Evolutionary conservation across 1,284 basidiomycete species (phyloP).

Genomic region (Ceratobasidium papillatum): DNA sequence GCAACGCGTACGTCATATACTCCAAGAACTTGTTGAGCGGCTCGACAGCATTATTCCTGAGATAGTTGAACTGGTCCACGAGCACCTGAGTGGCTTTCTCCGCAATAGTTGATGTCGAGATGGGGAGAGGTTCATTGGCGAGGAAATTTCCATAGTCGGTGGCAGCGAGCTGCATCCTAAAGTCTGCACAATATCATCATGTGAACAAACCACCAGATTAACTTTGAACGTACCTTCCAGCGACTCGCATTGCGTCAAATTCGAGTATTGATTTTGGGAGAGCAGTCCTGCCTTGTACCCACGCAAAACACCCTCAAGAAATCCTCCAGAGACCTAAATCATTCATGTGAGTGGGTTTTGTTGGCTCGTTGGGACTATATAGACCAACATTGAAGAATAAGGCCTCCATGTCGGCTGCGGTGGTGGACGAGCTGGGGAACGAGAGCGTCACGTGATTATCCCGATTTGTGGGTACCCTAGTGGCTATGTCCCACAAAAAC

Average conservation of each 20-base stretch:
- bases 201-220: neutral
- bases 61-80: slow-evolving; percentile 96
- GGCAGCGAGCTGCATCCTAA: slow-evolving; percentile 90
- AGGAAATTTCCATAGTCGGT: slow-evolving; percentile 99
- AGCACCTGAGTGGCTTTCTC: slow-evolving; percentile 95
- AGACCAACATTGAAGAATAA: slow-evolving; percentile 82
- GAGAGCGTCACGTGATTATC: slow-evolving; percentile 9
- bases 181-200: slow-evolving; percentile 63
- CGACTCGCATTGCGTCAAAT: slow-evolving; percentile 96
- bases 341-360: slow-evolving; percentile 44
- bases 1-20: slow-evolving; percentile 84
- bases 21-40: slow-evolving; percentile 94
- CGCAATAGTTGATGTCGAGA: slow-evolving; percentile 93
- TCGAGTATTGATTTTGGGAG: slow-evolving; percentile 88
- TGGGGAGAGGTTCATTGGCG: slow-evolving; percentile 94
- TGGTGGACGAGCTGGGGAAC: slow-evolving; percentile 22
- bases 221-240: slow-evolving; percentile 78
- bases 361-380: slow-evolving; percentile 32
- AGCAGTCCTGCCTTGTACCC: slow-evolving; percentile 96
- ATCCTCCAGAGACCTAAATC: slow-evolving; percentile 77
- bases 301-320: slow-evolving; percentile 91
- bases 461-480: neutral
- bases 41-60: slow-evolving; percentile 90
- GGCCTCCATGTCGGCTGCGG: slow-evolving; percentile 71
- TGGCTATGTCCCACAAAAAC: too few species aligned